These are phyloP conservation scores for Pezicula neosporulosa DNA, from an alignment of 2,329 filamentous ascomycete genomes.

Conservation along the genomic window DNA sequence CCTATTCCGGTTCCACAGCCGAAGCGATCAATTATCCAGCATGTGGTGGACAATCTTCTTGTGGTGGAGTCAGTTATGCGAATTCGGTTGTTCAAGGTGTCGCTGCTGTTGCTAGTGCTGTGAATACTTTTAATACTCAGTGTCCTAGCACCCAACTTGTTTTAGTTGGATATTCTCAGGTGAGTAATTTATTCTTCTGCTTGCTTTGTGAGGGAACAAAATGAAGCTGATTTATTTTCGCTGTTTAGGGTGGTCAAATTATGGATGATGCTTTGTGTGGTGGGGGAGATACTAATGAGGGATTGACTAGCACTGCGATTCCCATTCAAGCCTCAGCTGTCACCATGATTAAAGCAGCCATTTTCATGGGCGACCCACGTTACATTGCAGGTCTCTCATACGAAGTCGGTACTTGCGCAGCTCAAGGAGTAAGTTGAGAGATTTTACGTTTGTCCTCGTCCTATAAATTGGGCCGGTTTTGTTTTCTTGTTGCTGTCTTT, in stretches of 20 bases:
- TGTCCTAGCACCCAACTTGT: conserved; percentile 57
- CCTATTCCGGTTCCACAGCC: conserved; percentile 47
- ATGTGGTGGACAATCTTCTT: conserved; percentile 56
- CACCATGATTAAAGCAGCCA: conserved; percentile 56
- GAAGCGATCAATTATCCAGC: conserved; percentile 58
- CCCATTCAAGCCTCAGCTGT: conserved; percentile 44
- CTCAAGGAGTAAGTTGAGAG: conserved; percentile 49
- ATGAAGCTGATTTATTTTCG: neutral
- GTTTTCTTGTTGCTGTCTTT: no score
- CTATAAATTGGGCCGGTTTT: no score
- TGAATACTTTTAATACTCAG: conserved; percentile 53
- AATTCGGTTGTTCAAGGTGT: conserved; percentile 56
- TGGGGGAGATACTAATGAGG: conserved; percentile 44
- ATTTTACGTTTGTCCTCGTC: no score
- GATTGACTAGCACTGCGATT: conserved; percentile 40
- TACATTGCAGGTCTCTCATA: conserved; percentile 53
- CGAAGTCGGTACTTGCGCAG: conserved; percentile 57
- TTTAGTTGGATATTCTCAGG: conserved; percentile 61
- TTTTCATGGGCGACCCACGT: conserved; percentile 63
- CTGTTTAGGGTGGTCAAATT: conserved; percentile 53
- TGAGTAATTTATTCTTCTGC: conserved; percentile 23
- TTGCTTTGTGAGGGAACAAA: neutral
- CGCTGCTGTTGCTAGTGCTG: conserved; percentile 52
- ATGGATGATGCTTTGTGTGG: conserved; percentile 60
- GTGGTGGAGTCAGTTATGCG: conserved; percentile 57